Evolutionary conservation across 805 yeast species (phyloP).

Genomic region (Metschnikowia kofuensis): DNA sequence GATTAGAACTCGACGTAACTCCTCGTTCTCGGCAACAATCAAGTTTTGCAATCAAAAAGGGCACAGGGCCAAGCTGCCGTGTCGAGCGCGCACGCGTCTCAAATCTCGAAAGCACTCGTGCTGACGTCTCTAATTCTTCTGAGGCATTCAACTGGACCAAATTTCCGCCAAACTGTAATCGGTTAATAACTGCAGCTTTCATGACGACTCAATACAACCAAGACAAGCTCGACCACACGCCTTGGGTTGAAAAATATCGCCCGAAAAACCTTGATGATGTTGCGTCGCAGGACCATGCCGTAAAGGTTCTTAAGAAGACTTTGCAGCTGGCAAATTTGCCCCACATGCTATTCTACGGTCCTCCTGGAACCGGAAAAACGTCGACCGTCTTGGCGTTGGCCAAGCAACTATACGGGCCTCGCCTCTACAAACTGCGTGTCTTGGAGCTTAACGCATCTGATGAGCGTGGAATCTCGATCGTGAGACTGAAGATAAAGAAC

Average conservation of each 20-base stretch:
- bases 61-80: too few relatives aligned
- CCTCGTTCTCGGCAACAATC: too few relatives aligned
- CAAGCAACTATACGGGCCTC: constrained; percentile 72
- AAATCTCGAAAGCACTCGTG: neutral
- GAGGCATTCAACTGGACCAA: neutral
- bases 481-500: constrained; percentile 78
- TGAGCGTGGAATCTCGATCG: constrained; percentile 86
- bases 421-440: constrained; percentile 63
- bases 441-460: constrained; percentile 87
- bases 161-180: neutral
- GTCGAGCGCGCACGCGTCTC: constrained; percentile 2
- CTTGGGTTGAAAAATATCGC: constrained; percentile 91
- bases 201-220: constrained; percentile 29
- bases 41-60: too few relatives aligned
- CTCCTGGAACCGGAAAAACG: constrained; percentile 93
- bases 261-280: constrained; percentile 86
- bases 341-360: constrained; percentile 89
- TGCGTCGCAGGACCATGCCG: constrained; percentile 88
- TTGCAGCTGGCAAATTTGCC: constrained; percentile 80
- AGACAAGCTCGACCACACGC: constrained; percentile 53
- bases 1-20: too few relatives aligned
- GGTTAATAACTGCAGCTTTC: neutral
- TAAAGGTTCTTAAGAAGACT: constrained; percentile 75
- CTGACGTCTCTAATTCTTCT: neutral
- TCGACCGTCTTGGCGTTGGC: constrained; percentile 85